Evolutionary conservation across 306 rosid species (phyloP).

Genomic region (Crotalaria pallida): DNA sequence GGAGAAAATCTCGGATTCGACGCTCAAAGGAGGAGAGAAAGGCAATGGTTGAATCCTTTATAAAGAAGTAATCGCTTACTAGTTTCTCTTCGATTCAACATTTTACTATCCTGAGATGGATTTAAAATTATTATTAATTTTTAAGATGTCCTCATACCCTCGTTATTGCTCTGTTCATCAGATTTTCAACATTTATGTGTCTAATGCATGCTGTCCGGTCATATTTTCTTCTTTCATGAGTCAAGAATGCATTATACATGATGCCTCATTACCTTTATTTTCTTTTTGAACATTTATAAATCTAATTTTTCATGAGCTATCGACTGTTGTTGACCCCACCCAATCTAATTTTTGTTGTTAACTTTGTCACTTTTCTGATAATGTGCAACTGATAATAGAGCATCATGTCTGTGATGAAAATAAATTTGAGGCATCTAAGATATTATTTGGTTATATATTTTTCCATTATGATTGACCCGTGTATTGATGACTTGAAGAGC

Average conservation of each 20-base stretch:
- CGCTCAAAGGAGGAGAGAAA: slow-evolving; percentile 89
- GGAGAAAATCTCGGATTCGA: slow-evolving; percentile 75
- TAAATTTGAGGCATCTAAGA: background rate
- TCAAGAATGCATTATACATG: background rate
- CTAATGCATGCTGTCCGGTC: background rate
- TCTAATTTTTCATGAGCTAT: background rate
- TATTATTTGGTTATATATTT: background rate
- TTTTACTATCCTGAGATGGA: background rate
- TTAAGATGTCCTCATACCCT: background rate
- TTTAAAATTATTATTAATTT: background rate
- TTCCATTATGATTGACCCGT: background rate
- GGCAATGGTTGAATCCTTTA: slow-evolving; percentile 83
- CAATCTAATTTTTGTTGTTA: background rate
- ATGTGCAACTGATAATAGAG: background rate
- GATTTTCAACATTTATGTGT: background rate
- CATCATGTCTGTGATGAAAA: background rate
- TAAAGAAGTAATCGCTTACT: slow-evolving; percentile 53
- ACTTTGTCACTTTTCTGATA: background rate
- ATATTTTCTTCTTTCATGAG: background rate
- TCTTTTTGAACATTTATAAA: background rate
- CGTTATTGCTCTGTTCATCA: background rate
- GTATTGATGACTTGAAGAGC: slow-evolving; percentile 1
- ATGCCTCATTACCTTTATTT: background rate
- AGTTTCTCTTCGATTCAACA: background rate
- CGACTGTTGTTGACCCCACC: background rate